These are phyloP conservation scores for Amyloporia xantha DNA, from an alignment of 768 basidiomycete genomes.

Conservation along the genomic window DNA sequence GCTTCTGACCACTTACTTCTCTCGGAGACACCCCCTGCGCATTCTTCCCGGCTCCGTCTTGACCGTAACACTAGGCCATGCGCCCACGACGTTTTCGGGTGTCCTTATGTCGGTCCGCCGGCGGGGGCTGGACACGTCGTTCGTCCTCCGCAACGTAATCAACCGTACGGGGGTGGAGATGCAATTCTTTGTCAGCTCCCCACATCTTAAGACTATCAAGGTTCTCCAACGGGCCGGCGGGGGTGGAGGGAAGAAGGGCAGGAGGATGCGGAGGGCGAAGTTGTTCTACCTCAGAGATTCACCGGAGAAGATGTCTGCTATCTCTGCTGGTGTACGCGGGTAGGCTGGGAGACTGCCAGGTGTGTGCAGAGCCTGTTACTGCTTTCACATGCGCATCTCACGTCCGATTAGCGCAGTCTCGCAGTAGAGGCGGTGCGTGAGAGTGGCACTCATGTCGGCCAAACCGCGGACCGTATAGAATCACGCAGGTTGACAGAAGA, in stretches of 20 bases:
- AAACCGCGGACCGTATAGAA: constrained; percentile 3
- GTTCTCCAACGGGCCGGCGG: constrained; percentile 55
- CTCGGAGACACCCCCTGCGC: constrained; percentile 57
- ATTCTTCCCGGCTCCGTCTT: constrained; percentile 83
- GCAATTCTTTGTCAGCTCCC: constrained; percentile 83
- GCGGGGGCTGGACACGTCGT: constrained; percentile 82
- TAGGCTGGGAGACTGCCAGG: constrained; percentile 7
- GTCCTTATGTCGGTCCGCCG: constrained; percentile 80
- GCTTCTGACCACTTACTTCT: constrained; percentile 66
- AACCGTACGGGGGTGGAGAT: constrained; percentile 91
- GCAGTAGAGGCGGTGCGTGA: neutral
- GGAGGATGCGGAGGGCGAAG: constrained; percentile 70
- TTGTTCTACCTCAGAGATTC: constrained; percentile 77
- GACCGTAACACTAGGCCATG: constrained; percentile 67
- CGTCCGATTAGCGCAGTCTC: neutral
- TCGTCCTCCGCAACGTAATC: constrained; percentile 84
- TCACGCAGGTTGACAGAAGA: neutral
- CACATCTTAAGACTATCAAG: constrained; percentile 82
- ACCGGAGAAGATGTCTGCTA: constrained; percentile 78
- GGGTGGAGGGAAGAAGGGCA: constrained; percentile 33
- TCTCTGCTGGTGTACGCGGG: constrained; percentile 43
- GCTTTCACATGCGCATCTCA: neutral
- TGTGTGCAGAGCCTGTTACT: neutral
- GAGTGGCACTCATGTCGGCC: constrained; percentile 4
- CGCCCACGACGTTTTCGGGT: constrained; percentile 82